phyloP scores from a whole-genome alignment of 345 rosid genomes.

The Anacardium occidentale region DNA sequence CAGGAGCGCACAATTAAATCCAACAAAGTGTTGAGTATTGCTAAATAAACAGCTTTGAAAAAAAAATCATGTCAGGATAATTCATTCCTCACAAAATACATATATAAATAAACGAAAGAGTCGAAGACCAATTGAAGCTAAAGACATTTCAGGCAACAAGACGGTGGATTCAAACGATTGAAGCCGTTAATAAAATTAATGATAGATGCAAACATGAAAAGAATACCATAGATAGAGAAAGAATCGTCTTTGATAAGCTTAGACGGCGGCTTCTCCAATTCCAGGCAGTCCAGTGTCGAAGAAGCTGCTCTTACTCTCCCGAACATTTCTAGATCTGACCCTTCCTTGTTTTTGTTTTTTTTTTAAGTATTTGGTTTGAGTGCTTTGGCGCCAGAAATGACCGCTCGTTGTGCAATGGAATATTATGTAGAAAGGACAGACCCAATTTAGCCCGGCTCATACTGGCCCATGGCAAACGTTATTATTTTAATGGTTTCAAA shows the following conservation, averaged over 20 bases:
- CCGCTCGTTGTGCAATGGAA: not conserved
- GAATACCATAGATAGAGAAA: constrained; percentile 78
- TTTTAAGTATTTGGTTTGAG: too few relatives aligned
- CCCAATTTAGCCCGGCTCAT: not conserved
- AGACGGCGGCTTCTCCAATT: constrained; percentile 59
- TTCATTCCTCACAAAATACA: too few relatives aligned
- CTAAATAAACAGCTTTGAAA: not conserved
- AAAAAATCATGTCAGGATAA: not conserved
- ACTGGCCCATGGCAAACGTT: not conserved
- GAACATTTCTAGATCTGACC: constrained; percentile 40
- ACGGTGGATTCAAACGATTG: not conserved
- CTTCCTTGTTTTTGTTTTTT: not conserved
- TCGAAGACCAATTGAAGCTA: not conserved
- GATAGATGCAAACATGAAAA: not conserved
- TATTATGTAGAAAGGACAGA: not conserved
- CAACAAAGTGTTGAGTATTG: too few relatives aligned
- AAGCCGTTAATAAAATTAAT: not conserved
- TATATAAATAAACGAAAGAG: too few relatives aligned
- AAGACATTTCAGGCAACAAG: not conserved
- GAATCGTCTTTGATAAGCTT: constrained; percentile 77
- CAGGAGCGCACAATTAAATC: not conserved
- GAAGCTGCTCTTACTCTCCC: constrained; percentile 72
- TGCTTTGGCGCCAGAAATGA: constrained; percentile 27
- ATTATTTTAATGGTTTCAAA: too few relatives aligned
- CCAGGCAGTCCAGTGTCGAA: constrained; percentile 53